Conservation (phyloP, 768 basidiomycete species). For the Agrocybe praecox region DNA sequence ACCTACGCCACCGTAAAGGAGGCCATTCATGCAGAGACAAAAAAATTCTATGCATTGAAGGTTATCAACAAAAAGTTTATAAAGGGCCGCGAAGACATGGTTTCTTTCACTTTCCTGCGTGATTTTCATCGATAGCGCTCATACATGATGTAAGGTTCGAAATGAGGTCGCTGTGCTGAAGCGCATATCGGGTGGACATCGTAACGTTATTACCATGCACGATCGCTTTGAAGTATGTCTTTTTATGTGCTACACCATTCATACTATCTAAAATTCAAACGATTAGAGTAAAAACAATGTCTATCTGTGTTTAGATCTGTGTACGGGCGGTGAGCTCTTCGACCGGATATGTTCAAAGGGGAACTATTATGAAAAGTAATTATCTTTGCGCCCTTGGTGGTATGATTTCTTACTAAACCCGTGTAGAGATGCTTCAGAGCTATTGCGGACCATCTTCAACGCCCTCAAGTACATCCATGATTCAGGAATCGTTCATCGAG, state of each 20-base stretch:
- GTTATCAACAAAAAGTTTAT: slow-evolving; percentile 99
- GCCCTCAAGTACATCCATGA: slow-evolving; percentile 93
- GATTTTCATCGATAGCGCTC: slow-evolving; percentile 7
- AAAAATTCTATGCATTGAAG: slow-evolving; percentile 96
- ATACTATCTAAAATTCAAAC: not conserved
- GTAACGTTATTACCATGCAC: slow-evolving; percentile 90
- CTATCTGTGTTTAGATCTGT: slow-evolving; percentile 94
- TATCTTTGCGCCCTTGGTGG: slow-evolving; percentile 1
- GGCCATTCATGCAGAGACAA: slow-evolving; percentile 90
- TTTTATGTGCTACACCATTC: not conserved
- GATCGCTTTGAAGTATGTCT: slow-evolving; percentile 91
- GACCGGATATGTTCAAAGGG: slow-evolving; percentile 98
- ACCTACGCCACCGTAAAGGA: slow-evolving; percentile 97
- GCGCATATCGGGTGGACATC: slow-evolving; percentile 86
- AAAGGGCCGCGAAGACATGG: slow-evolving; percentile 98
- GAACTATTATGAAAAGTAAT: slow-evolving; percentile 92
- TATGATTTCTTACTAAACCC: not conserved
- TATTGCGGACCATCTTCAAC: slow-evolving; percentile 84
- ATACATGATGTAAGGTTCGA: slow-evolving; percentile 62
- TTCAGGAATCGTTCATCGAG: slow-evolving; percentile 91
- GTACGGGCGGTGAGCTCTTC: slow-evolving; percentile 98
- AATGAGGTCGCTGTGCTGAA: slow-evolving; percentile 98
- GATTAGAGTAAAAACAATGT: slow-evolving; percentile 87
- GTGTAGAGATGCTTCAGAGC: slow-evolving; percentile 81
- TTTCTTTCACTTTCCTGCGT: slow-evolving; percentile 34